A percentile compares a stretch with the other conserved stretches of the same genome.
Conservation (phyloP, 176 grass and related monocot species). For the Stipa capillata region DNA sequence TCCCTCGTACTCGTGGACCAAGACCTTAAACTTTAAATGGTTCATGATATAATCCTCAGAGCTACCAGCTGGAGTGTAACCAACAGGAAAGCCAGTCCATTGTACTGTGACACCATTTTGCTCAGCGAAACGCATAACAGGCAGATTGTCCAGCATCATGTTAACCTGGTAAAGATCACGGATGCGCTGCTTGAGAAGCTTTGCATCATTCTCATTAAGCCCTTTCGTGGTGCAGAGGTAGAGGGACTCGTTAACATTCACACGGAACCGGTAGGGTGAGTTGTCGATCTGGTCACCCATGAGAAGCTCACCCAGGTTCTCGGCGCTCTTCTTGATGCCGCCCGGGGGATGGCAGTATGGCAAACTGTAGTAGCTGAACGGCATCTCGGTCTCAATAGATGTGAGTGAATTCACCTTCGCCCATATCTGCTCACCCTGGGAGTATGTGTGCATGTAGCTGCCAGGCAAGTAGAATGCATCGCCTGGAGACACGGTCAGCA, state of each 20-base stretch:
- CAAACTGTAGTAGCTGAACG: slow-evolving; percentile 77
- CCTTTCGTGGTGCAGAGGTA: slow-evolving; percentile 78
- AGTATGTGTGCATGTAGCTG: slow-evolving; percentile 84
- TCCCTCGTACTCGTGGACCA: slow-evolving; percentile 67
- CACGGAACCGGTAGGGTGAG: slow-evolving; percentile 58
- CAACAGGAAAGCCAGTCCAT: slow-evolving; percentile 70
- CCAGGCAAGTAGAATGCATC: slow-evolving; percentile 80
- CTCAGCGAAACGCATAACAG: slow-evolving; percentile 71
- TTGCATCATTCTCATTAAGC: slow-evolving; percentile 65
- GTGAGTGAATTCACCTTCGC: slow-evolving; percentile 87
- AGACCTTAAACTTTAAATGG: slow-evolving; percentile 69
- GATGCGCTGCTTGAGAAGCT: slow-evolving; percentile 69
- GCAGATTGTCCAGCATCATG: slow-evolving; percentile 91
- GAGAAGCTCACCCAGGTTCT: slow-evolving; percentile 85
- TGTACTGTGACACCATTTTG: slow-evolving; percentile 57
- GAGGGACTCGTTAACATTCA: slow-evolving; percentile 64
- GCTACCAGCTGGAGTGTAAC: slow-evolving; percentile 41
- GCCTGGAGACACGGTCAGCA: slow-evolving; percentile 11
- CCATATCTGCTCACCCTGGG: slow-evolving; percentile 37
- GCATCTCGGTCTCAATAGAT: slow-evolving; percentile 81
- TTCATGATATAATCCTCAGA: slow-evolving; percentile 64
- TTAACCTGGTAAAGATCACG: slow-evolving; percentile 88
- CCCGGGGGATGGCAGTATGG: slow-evolving; percentile 54
- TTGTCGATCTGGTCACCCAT: slow-evolving; percentile 95
- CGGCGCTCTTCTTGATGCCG: slow-evolving; percentile 82